Evolutionary conservation across 2,329 filamentous ascomycete species (phyloP).

Genomic region (Sclerotinia minor): DNA sequence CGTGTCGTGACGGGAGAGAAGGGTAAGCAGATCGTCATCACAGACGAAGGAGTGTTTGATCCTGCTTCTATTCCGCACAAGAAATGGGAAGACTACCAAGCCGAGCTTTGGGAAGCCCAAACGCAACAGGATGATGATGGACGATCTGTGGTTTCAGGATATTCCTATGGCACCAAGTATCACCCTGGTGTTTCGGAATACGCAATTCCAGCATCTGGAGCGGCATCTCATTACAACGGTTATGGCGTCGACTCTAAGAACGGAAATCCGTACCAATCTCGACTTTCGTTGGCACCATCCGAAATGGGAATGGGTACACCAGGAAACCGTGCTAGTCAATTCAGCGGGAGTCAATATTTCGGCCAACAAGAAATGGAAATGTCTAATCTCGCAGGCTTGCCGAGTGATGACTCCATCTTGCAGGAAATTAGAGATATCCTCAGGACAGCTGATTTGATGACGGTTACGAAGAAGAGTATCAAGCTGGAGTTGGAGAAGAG

Average conservation of each 20-base stretch:
- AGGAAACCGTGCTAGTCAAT: slow-evolving; percentile 44
- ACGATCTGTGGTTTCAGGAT: slow-evolving; percentile 85
- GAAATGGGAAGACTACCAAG: slow-evolving; percentile 99
- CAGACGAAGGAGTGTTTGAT: slow-evolving; percentile 98
- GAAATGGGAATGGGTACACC: slow-evolving; percentile 49
- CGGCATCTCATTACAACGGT: slow-evolving; percentile 45
- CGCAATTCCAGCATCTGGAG: slow-evolving; percentile 57
- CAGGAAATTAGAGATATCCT: slow-evolving; percentile 95
- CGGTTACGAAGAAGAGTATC: slow-evolving; percentile 96
- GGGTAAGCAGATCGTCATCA: slow-evolving; percentile 88
- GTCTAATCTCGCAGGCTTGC: slow-evolving; percentile 69
- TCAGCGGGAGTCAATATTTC: slow-evolving; percentile 52
- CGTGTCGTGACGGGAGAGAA: slow-evolving; percentile 94
- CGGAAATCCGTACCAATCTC: slow-evolving; percentile 50
- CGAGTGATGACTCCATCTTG: slow-evolving; percentile 84
- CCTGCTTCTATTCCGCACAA: slow-evolving; percentile 90
- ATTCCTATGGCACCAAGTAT: slow-evolving; percentile 90
- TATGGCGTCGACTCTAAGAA: slow-evolving; percentile 39
- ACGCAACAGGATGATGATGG: slow-evolving; percentile 75
- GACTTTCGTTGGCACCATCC: slow-evolving; percentile 78
- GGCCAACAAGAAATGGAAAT: slow-evolving; percentile 68
- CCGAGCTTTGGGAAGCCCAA: slow-evolving; percentile 93
- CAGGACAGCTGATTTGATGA: slow-evolving; percentile 91
- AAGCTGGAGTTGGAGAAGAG: slow-evolving; percentile 89
- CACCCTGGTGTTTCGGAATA: slow-evolving; percentile 68